Conservation (phyloP, 139 green algal genomes). For the Limnomonas spitsbergensis region DNA sequence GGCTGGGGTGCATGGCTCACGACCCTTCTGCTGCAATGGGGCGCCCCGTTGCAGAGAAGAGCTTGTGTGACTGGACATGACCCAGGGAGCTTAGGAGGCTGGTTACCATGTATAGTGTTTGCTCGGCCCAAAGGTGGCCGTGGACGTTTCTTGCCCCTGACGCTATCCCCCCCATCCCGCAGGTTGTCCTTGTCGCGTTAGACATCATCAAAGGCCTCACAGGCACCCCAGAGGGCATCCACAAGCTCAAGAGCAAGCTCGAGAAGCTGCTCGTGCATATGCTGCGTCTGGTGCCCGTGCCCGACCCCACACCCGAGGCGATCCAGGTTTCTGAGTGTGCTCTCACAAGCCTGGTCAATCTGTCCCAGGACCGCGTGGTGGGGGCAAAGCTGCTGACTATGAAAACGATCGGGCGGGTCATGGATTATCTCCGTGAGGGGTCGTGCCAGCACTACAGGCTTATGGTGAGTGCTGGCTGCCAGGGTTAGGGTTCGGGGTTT, state of each 20-base stretch:
- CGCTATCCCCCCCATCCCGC: not conserved
- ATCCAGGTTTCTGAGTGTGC: not conserved
- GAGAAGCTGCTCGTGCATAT: slow-evolving; percentile 34
- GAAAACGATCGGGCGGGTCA: slow-evolving; percentile 30
- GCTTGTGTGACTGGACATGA: too few relatives aligned
- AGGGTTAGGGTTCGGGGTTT: too few relatives aligned
- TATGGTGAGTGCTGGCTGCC: slow-evolving; percentile 45
- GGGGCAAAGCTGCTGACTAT: slow-evolving; percentile 39
- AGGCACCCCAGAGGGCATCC: slow-evolving; percentile 50
- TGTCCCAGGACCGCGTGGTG: slow-evolving; percentile 49
- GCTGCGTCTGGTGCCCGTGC: slow-evolving; percentile 14
- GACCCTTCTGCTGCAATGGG: too few relatives aligned
- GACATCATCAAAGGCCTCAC: slow-evolving; percentile 62
- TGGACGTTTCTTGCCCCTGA: not conserved
- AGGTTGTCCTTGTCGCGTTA: slow-evolving; percentile 40
- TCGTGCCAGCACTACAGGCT: slow-evolving; percentile 35
- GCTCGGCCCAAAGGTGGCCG: too few relatives aligned
- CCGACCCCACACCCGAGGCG: not conserved
- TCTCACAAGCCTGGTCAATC: slow-evolving; percentile 57
- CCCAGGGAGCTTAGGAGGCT: not conserved
- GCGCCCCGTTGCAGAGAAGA: too few relatives aligned
- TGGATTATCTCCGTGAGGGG: slow-evolving; percentile 58
- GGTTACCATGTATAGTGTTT: not conserved
- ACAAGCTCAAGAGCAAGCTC: slow-evolving; percentile 23
- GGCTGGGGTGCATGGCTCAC: too few relatives aligned